Evolutionary conservation across 345 rosid genomes (phyloP), one percentile per base, ranked within the genome.

Genomic region (Citropsis articulata): DNA sequence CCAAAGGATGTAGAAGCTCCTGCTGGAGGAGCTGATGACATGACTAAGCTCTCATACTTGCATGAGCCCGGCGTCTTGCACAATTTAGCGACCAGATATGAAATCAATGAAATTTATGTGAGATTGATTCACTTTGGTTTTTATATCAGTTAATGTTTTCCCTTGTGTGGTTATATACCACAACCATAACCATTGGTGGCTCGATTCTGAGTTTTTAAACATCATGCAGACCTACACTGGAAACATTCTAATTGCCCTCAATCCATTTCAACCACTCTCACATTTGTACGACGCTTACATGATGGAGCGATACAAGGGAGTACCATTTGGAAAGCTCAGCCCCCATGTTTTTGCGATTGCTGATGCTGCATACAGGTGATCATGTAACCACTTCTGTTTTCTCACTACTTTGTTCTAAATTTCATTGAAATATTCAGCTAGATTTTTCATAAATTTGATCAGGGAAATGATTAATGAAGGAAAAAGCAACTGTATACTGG

Each of bases 261-360:
- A 95, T 82, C 99, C 99, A 48, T 95, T 95, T 81, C 93, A 90
- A 93, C 84, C 86, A 71, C 90, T 93, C 64, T 72, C 90, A 8
- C 78, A 84, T 72, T 78, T 91, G 14, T 89, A 92, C 75, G 97
- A 91, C 77, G 45, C 73, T 55, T 5, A 42, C 42, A 75, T 81
- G 80, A 95, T 95, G 99, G 90, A 87, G 24, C 82, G 70, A 79
- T 93, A 93, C 77, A 95, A 85, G 73, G 99, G 92, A 71, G 85
- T 74, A 57, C 85, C 77, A 64, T 64, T 81, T 28, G 94, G 91
- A 69, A 91, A 86, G 57, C 66, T 83, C 79, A 86, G 82, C 63
- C 99, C 99, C 72, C 98, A 93, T 83, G 94, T 92, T 72, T 93
- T 93, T 82, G 94, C 98, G 6, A 81, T 95, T 75, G 97, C 97